Percentiles rank a stretch among this genome's conserved stretches.
Evolutionary conservation across 1,139 yeast genomes (phyloP).

Genomic region (Debaryomycetaceae sp.): DNA sequence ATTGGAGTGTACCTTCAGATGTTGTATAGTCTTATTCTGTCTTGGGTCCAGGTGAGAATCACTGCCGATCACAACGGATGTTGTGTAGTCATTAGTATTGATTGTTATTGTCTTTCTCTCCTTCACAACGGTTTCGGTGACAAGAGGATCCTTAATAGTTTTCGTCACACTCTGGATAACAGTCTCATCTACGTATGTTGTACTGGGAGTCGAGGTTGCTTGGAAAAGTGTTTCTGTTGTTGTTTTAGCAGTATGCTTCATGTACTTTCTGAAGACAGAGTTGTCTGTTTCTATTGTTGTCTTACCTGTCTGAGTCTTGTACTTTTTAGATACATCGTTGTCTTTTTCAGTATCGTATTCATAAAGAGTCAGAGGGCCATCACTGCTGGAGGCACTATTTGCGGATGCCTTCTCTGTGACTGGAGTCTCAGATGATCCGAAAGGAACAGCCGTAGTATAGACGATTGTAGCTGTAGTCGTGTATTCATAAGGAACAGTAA

Average conservation of each 20-base stretch:
- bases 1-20: background rate
- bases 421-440: background rate
- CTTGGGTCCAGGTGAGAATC: background rate
- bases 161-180: conserved; percentile 16
- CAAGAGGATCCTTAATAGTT: conserved; percentile 27
- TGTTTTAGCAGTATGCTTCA: conserved; percentile 21
- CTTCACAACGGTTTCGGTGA: conserved; percentile 14
- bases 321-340: conserved; percentile 10
- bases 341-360: conserved; percentile 16
- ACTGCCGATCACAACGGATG: background rate
- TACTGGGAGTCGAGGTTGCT: conserved; percentile 22
- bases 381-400: background rate
- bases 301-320: conserved; percentile 19
- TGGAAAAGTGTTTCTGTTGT: conserved; percentile 18
- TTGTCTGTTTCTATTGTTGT: conserved; percentile 18
- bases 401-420: background rate
- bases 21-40: background rate
- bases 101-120: background rate
- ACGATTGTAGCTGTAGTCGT: conserved; percentile 12
- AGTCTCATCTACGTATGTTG: conserved; percentile 17
- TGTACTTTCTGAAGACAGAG: conserved; percentile 10
- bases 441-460: conserved; percentile 6
- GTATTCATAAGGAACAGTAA: conserved; percentile 12
- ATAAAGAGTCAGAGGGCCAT: conserved; percentile 11
- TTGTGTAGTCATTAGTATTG: background rate